phyloP scores from a whole-genome alignment of 129 eudicot genomes.

The Helichrysum umbraculigerum region DNA sequence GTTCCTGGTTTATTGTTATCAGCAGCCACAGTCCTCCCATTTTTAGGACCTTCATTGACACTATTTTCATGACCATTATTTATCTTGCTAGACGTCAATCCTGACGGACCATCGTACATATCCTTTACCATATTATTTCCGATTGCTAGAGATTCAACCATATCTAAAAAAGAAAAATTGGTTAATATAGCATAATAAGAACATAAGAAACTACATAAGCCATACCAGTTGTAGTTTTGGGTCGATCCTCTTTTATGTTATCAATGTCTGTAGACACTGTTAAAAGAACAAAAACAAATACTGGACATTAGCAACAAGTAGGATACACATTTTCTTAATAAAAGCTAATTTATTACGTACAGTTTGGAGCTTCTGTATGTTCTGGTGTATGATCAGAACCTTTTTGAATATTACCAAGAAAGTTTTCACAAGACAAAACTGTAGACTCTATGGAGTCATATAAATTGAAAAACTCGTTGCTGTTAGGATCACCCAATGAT shows the following conservation, averaged over 20 bases:
- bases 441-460: conserved; percentile 17
- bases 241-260: not conserved
- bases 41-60: conserved; percentile 17
- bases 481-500: conserved; percentile 29
- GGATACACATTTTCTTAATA: not conserved
- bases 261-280: not conserved
- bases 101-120: conserved; percentile 6
- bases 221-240: conserved; percentile 14
- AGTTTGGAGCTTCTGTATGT: not conserved
- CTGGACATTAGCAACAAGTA: not conserved
- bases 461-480: conserved; percentile 14
- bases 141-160: conserved; percentile 8
- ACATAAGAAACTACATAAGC: not conserved
- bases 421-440: not conserved
- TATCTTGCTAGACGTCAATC: conserved; percentile 15
- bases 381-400: not conserved
- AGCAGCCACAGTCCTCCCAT: conserved; percentile 12
- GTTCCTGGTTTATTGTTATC: conserved; percentile 4
- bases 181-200: not conserved
- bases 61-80: conserved; percentile 17
- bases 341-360: not conserved
- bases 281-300: not conserved
- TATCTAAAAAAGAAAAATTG: conserved; percentile 20
- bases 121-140: not conserved
- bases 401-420: not conserved